Base-by-base conservation (phyloP, 2,329 filamentous ascomycete genomes). In the Cyphellophora europaea region DNA sequence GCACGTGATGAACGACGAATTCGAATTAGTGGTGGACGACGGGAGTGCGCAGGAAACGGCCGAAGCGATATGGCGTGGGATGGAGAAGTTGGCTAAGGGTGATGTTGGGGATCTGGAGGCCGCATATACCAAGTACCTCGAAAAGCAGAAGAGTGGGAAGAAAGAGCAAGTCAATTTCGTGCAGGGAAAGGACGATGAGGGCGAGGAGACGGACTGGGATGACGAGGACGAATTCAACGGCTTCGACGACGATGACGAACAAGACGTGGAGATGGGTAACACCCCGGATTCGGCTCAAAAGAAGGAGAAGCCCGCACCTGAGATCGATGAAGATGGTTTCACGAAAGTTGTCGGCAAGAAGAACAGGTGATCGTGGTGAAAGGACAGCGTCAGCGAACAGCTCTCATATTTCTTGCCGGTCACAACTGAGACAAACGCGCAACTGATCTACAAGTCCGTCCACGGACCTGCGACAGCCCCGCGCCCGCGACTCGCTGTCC, bases 1-100 rank as follows among this genome's bases (percentile, higher is more conserved):
- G 30, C 84, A 95, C 52, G 79, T 94, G 42, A 91, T 96, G 81
- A 73, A 82, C 43, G 91, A 96, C 63, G 91, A 98, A 61, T 98
- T 96, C 53, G 87, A 94, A 52, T 82, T 91, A 36, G 80, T 84
- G 37, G 75, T 95, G 17, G 91, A 96, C 52, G 91, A 98, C 58
- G 88, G 87, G 49, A 89, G 80, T 31, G 82, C 79, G 19, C 77
- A 72, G 35, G 73, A 79, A 37, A 74, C 93, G 5, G 87, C 87
- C 6, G 66, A 68, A 39, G 69, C 78, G 49, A 83, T 96, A 39
- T 93, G 56, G 67, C 69, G 34, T 62, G 89, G 44, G 69, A 77
- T 50, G 66, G 67, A 39, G 71, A 82, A 53, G 77, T 78, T 50
- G 16, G 27, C 27, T 11, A 33, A 25, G n/a, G 47, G 47, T 6